Percentiles rank a stretch among this genome's conserved stretches.
These are phyloP conservation scores for Boletus reticuloceps DNA, from an alignment of 768 basidiomycete genomes.

Conservation along the genomic window DNA sequence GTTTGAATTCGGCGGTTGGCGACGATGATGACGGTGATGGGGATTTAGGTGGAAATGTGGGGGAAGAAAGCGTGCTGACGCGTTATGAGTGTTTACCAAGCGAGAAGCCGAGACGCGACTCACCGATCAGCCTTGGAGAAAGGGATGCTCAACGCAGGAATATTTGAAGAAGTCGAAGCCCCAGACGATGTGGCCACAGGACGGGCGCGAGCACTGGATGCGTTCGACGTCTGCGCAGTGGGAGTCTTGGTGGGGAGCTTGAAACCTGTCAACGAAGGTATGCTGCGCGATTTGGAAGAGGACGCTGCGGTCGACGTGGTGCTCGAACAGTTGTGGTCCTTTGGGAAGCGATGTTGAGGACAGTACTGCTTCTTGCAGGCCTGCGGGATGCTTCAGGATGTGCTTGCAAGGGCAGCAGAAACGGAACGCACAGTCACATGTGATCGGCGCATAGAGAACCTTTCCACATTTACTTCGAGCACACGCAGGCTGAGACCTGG, in stretches of 20 bases:
- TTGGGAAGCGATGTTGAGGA: constrained; percentile 74
- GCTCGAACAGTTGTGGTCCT: constrained; percentile 59
- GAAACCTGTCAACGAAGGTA: neutral
- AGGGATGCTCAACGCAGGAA: constrained; percentile 27
- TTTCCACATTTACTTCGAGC: constrained; percentile 66
- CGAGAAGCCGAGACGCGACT: constrained; percentile 31
- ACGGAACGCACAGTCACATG: constrained; percentile 60
- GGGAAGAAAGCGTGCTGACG: constrained; percentile 40
- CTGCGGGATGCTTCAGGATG: constrained; percentile 35
- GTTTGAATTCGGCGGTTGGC: constrained; percentile 16
- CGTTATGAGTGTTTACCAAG: constrained; percentile 65
- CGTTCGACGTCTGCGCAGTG: constrained; percentile 4
- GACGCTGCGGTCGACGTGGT: constrained; percentile 10
- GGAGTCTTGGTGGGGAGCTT: constrained; percentile 5
- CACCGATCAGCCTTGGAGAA: constrained; percentile 64
- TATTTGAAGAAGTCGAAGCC: constrained; percentile 12
- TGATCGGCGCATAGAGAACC: constrained; percentile 69
- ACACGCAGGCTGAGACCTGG: constrained; percentile 54
- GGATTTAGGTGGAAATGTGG: constrained; percentile 23
- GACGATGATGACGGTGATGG: neutral
- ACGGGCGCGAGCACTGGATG: neutral
- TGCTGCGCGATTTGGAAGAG: constrained; percentile 9
- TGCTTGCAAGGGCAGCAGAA: neutral
- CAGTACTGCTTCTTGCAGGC: constrained; percentile 73
- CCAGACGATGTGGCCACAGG: constrained; percentile 8